Conservation (phyloP, 2,329 filamentous ascomycete species). For the Sporothrix globosa region DNA sequence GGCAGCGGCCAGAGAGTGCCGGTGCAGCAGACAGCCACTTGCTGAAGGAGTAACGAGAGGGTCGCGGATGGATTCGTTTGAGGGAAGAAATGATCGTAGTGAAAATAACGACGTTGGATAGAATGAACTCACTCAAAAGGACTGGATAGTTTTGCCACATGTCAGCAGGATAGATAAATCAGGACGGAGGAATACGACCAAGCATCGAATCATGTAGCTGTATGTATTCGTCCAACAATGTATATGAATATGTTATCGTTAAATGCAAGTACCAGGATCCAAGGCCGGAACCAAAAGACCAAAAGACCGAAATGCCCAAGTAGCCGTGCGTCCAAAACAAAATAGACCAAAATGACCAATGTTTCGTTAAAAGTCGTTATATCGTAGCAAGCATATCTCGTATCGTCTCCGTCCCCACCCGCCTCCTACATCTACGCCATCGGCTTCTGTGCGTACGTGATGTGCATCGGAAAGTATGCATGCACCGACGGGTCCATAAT, state of each 20-base stretch:
- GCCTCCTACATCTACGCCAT: not conserved
- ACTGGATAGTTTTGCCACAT: conserved; percentile 16
- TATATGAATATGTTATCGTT: not conserved
- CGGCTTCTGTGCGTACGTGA: conserved; percentile 44
- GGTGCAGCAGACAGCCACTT: conserved; percentile 28
- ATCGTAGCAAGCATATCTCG: conserved; percentile 8
- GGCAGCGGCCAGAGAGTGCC: conserved; percentile 29
- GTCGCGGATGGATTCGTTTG: not conserved
- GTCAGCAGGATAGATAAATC: no score
- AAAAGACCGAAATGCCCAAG: not conserved
- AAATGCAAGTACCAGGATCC: not conserved
- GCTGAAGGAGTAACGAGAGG: conserved; percentile 14
- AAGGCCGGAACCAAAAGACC: not conserved
- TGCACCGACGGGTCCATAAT: conserved; percentile 42
- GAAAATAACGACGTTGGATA: not conserved
- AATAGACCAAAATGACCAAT: not conserved
- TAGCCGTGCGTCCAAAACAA: not conserved
- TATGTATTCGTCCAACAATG: not conserved
- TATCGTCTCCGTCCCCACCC: not conserved
- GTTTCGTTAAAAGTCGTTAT: conserved; percentile 12
- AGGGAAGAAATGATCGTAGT: not conserved
- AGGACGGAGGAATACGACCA: not conserved
- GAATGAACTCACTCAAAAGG: not conserved
- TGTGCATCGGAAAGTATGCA: conserved; percentile 42
- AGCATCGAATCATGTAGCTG: not conserved